Evolutionary conservation across 2,329 filamentous ascomycete genomes (phyloP).

Genomic region (Fusarium foetens): DNA sequence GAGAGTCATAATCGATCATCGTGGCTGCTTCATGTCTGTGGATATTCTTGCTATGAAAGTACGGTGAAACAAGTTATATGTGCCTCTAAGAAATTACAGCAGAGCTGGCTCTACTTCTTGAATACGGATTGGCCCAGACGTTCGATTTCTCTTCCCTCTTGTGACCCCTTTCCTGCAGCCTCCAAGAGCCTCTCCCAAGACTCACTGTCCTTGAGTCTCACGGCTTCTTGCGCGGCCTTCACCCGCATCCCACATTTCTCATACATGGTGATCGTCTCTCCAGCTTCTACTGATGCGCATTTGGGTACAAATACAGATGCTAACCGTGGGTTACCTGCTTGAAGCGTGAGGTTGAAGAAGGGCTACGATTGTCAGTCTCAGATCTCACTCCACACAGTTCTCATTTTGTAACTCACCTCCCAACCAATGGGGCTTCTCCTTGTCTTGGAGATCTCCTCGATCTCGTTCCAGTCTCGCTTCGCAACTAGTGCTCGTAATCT

Average conservation of each 20-base stretch:
- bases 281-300: conserved; percentile 75
- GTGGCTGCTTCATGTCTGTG: background rate
- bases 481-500: conserved; percentile 88
- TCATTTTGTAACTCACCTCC: conserved; percentile 71
- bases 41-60: background rate
- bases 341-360: conserved; percentile 89
- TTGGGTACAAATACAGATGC: conserved; percentile 89
- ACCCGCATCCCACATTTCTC: conserved; percentile 91
- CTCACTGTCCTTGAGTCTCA: conserved; percentile 80
- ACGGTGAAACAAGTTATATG: conserved; percentile 7
- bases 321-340: conserved; percentile 88
- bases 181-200: conserved; percentile 78
- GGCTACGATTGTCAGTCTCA: conserved; percentile 63
- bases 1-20: background rate
- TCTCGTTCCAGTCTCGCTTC: conserved; percentile 89
- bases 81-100: conserved; percentile 19
- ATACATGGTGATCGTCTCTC: conserved; percentile 89
- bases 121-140: conserved; percentile 73
- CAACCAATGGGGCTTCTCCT: conserved; percentile 94
- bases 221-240: conserved; percentile 91
- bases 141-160: conserved; percentile 82
- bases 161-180: conserved; percentile 75
- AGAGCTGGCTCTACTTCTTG: conserved; percentile 50
- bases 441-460: conserved; percentile 83
- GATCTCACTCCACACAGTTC: background rate